A percentile compares a stretch with the other conserved stretches of the same genome.
phyloP scores from a whole-genome alignment of 768 basidiomycete genomes.

The Erythrobasidium yunnanense region DNA sequence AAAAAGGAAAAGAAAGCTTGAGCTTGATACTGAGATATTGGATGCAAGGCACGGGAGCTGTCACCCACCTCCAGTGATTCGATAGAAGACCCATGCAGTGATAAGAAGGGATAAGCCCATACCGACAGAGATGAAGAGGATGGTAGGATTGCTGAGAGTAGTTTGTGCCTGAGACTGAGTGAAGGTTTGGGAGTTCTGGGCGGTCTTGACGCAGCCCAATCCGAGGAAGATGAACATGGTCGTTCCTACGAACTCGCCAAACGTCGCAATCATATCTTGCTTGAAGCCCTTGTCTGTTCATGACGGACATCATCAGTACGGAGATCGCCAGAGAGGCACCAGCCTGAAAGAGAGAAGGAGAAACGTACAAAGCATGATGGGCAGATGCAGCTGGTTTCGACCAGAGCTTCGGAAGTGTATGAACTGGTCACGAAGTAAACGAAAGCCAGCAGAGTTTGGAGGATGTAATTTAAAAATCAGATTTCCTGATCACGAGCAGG shows the following conservation, averaged over 20 bases:
- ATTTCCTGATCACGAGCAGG: not conserved
- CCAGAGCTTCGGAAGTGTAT: not conserved
- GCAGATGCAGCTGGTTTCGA: not conserved
- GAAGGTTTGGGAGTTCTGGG: conserved; percentile 18
- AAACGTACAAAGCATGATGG: not conserved
- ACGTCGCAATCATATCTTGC: conserved; percentile 23
- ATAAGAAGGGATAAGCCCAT: conserved; percentile 34
- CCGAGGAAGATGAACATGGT: conserved; percentile 21
- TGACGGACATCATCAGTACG: not conserved
- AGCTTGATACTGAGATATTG: too few species aligned
- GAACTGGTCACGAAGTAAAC: too few species aligned
- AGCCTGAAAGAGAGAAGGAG: not conserved
- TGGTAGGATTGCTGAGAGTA: conserved; percentile 26
- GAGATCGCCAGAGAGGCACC: not conserved
- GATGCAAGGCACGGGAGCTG: too few species aligned
- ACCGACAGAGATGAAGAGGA: conserved; percentile 32
- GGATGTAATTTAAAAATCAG: too few species aligned
- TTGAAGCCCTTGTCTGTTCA: conserved; percentile 18
- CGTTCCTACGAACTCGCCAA: conserved; percentile 24
- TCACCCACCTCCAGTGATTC: conserved; percentile 30
- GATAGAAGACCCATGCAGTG: conserved; percentile 30
- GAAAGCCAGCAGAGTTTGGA: too few species aligned
- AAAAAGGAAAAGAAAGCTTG: too few species aligned
- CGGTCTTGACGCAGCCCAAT: conserved; percentile 12
- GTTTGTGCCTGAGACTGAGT: conserved; percentile 19